Base-by-base conservation (phyloP, 2,329 filamentous ascomycete species). In the Aspergillus ochraceus region DNA sequence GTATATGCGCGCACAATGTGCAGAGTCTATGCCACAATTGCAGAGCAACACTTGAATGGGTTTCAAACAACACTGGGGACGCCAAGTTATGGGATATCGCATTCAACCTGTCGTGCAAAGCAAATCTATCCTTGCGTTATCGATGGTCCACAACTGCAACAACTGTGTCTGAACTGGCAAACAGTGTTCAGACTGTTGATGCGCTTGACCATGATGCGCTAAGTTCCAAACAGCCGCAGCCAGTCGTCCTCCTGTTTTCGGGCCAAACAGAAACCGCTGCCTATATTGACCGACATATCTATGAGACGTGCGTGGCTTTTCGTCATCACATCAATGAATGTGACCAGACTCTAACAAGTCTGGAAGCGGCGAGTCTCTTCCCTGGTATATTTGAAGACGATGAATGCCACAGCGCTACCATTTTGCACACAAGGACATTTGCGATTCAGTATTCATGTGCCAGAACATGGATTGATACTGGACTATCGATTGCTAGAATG, bases 381-480 rank as follows among this genome's bases (percentile, higher is more conserved):
- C 74, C 76, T 0, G 62, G 29, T 1, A 70, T 72, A 6, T 71
- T 72, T 47, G 72, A 19, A 65, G 72, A 46, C 0, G 58, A 54
- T 0, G 70, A 67, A 0, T 51, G 69, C 2, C 6, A 52, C 2
- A 64, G 70, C 26, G 55, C 60, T 2, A 66, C 71, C 12, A 60
- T 64, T 14, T 68, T 80, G 0, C 80, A 81, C 24, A 66, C 65
- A 11, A 67, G 66, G 47, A 60, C 77, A 0, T 79, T 79, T 39
- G 66, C 77, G 1, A 54, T 75, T 8, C 77, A 80, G 52, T 78
- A 78, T 52, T 60, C 78, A 0, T 72, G 65, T 36, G 76, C 77
- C 1, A 69, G 62, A 51, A 52, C 61, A 2, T 80, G 78, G 78
- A 68, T 78, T 3, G 74, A 77, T n/a, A 68, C 63, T 11, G 77